A percentile compares a stretch with the other conserved stretches of the same genome.
These are phyloP conservation scores for Carpinus viminea DNA, from an alignment of 306 rosid species.

Conservation along the genomic window DNA sequence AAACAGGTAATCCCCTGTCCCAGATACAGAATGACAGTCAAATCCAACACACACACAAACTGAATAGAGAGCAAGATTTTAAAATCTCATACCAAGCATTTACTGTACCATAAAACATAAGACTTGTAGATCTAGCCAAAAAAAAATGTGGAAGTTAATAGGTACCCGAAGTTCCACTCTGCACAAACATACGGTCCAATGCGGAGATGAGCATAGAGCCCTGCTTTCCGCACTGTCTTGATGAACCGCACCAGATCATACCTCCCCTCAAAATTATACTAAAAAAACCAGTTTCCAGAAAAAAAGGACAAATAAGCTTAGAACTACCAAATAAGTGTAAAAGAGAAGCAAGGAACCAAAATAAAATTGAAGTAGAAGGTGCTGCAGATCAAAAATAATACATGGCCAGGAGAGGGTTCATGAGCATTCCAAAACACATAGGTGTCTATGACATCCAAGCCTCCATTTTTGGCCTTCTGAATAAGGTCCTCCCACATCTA, in stretches of 20 bases:
- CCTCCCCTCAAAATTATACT: constrained; percentile 94
- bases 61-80: neutral
- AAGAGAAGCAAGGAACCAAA: neutral
- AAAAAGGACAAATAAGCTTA: constrained; percentile 21
- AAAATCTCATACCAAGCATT: constrained; percentile 10
- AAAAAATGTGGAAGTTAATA: neutral
- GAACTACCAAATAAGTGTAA: constrained; percentile 1
- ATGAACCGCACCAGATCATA: constrained; percentile 84
- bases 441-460: constrained; percentile 87
- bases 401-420: constrained; percentile 93
- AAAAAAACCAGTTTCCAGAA: constrained; percentile 22
- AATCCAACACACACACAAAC: constrained; percentile 9
- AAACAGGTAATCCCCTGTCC: constrained; percentile 89
- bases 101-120: neutral
- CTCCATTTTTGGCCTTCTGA: constrained; percentile 89
- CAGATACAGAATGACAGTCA: constrained; percentile 30
- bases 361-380: neutral
- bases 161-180: constrained; percentile 97
- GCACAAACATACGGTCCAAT: constrained; percentile 98
- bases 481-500: constrained; percentile 99
- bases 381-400: constrained; percentile 43
- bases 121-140: neutral
- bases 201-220: constrained; percentile 91
- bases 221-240: constrained; percentile 82
- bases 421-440: constrained; percentile 96